Base-by-base conservation (phyloP, 2,329 filamentous ascomycete species). In the Fusarium sp. region DNA sequence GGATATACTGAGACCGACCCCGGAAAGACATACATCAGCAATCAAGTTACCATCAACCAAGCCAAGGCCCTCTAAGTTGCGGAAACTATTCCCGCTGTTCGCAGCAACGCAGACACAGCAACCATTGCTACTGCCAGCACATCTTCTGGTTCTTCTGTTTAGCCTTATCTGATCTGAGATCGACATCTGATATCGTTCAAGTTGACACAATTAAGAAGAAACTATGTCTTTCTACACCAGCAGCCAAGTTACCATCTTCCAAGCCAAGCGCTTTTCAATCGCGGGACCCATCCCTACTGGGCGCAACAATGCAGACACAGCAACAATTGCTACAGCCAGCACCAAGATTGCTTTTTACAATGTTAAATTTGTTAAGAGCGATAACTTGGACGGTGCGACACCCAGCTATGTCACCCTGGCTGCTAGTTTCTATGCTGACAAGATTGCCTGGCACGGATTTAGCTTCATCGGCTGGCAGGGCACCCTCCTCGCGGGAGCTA, bases 171-270 rank as follows among this genome's bases (percentile, higher is more conserved):
- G n/a, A n/a, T n/a, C n/a, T n/a, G n/a, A n/a, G n/a, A n/a, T n/a
- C n/a, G n/a, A n/a, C n/a, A n/a, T n/a, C n/a, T n/a, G n/a, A n/a
- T n/a, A n/a, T n/a, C n/a, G n/a, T n/a, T n/a, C n/a, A n/a, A n/a
- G n/a, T n/a, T n/a, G n/a, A n/a, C n/a, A n/a, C n/a, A n/a, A n/a
- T n/a, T n/a, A n/a, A n/a, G n/a, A n/a, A n/a, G n/a, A n/a, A n/a
- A n/a, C n/a, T n/a, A n/a, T n/a, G n/a, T n/a, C n/a, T n/a, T n/a
- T n/a, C 14, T 90, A 89, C 72, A 67, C 78, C 3, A 76, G 76
- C 59, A 91, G 91, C 77, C 78, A 81, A 33, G 89, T 90, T 17
- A 90, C 81, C 61, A 80, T 85, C 36, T 49, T 56, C 25, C 70
- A 18, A 63, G 66, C 47, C 2, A 70, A 72, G 23, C 51, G 66